Evolutionary conservation across 148 eudicot genomes (phyloP), one percentile per base, ranked within the genome.

Genomic region (Rheum nobile): DNA sequence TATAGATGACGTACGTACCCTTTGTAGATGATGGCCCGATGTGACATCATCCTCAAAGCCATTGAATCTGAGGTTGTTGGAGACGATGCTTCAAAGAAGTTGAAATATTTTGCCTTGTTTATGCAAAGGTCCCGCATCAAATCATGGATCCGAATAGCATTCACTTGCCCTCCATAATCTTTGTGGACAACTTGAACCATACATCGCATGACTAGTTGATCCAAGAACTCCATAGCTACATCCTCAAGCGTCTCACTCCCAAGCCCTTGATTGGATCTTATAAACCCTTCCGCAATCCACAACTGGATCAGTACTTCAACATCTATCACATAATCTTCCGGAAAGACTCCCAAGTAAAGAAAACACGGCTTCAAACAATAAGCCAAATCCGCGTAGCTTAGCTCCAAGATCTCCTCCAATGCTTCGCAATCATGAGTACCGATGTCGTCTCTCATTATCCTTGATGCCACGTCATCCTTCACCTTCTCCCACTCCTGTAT

Each of bases 211-310:
- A 69, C n/a, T 34, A 69, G 38, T 8, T 69, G 34, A 39, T 69
- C 72, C n/a, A 69, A 38, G 26, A 69, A 69, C 26, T 41, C 28
- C 47, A 35, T 37, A 9, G 46, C 19, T 9, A 21, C 47, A 22
- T 38, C 72, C 47, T 69, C 72, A 37, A 69, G 29, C 8, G 46
- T 69, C 47, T 38, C 46, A 4, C n/a, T 61, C 31, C 37, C 68
- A 61, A 9, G 8, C 3, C 44, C 8, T 61, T 37, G 72, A n/a
- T 41, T n/a, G 39, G 72, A 38, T 38, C n/a, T 72, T 9, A 72
- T 42, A 48, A 72, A 32, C 16, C 59, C 75, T 50, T 72, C 75
- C 4, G 61, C 75, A 13, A 72, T 47, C 75, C 75, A 72, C 6
- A 72, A 16, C 3, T 50, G 34, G 59, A 32, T 44, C n/a, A 72